Conservation (phyloP, 164 flowering plant species). For the Vitis riparia region DNA sequence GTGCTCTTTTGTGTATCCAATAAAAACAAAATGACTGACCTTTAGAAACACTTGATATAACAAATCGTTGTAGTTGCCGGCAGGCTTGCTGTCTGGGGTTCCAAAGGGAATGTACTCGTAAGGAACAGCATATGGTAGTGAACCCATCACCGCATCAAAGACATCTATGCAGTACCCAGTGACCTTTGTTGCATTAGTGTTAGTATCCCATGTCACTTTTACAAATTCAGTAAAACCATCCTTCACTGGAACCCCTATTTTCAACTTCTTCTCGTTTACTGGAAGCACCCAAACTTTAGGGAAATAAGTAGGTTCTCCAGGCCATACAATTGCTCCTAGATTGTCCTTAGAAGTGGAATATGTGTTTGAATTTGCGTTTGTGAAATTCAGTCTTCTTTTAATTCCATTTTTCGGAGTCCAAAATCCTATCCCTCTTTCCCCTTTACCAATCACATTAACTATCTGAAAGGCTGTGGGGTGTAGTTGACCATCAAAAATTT, state of each 20-base stretch:
- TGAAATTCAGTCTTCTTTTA: background rate
- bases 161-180: background rate
- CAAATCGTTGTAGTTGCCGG: no score
- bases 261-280: slow-evolving; percentile 27
- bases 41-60: no score
- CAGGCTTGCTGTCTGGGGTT: no score
- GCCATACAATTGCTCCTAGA: slow-evolving; percentile 29
- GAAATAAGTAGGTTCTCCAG: slow-evolving; percentile 23
- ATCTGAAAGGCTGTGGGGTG: slow-evolving; percentile 28
- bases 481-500: slow-evolving; percentile 38
- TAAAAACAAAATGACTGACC: no score
- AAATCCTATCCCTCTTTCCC: slow-evolving; percentile 31
- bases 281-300: slow-evolving; percentile 42
- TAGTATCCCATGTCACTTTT: slow-evolving; percentile 11
- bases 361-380: background rate
- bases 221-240: slow-evolving; percentile 36
- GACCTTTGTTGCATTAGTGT: background rate
- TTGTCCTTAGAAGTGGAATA: background rate
- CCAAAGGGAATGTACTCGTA: no score
- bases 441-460: slow-evolving; percentile 37
- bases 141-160: background rate
- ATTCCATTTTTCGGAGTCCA: slow-evolving; percentile 38
- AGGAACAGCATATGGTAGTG: slow-evolving; percentile 2
- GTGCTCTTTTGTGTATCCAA: no score
- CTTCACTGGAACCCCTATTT: slow-evolving; percentile 41